Evolutionary conservation across 345 rosid species (phyloP).

Genomic region (Arabis alpina): DNA sequence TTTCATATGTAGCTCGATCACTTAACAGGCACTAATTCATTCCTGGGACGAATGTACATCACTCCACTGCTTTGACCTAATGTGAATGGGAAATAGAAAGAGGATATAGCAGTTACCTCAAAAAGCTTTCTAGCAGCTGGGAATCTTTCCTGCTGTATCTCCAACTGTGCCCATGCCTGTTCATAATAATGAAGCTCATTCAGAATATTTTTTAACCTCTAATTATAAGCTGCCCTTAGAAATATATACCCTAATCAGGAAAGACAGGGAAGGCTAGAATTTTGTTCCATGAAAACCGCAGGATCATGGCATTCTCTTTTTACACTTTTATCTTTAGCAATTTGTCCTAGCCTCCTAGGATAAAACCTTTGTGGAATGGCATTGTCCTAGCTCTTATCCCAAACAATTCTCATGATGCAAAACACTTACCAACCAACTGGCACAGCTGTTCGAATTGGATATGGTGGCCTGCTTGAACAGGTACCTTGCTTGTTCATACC

Average conservation of each 20-base stretch:
- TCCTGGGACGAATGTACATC: conserved; percentile 5
- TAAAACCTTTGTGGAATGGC: not conserved
- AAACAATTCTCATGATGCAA: conserved; percentile 12
- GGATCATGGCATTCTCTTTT: conserved; percentile 3
- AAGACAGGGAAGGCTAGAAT: not conserved
- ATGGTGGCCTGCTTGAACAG: conserved; percentile 91
- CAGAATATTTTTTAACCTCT: conserved; percentile 7
- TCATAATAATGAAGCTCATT: conserved; percentile 21
- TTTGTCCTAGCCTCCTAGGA: conserved; percentile 17
- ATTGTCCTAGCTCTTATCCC: conserved; percentile 5
- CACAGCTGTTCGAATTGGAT: conserved; percentile 86
- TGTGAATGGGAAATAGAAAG: not conserved
- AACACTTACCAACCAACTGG: conserved; percentile 97
- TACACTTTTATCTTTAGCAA: not conserved
- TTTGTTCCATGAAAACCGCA: not conserved
- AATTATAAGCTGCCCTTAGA: not conserved
- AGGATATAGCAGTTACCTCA: conserved; percentile 58
- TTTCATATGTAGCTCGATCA: conserved; percentile 10
- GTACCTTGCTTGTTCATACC: conserved; percentile 79
- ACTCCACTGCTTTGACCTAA: conserved; percentile 15
- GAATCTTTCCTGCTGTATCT: conserved; percentile 80
- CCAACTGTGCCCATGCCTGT: conserved; percentile 98
- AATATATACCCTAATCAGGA: conserved; percentile 7
- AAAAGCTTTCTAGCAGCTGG: conserved; percentile 75
- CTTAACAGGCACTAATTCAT: conserved; percentile 17